Conservation (phyloP, 202 grass and related monocot genomes). For the Musa balbisiana region DNA sequence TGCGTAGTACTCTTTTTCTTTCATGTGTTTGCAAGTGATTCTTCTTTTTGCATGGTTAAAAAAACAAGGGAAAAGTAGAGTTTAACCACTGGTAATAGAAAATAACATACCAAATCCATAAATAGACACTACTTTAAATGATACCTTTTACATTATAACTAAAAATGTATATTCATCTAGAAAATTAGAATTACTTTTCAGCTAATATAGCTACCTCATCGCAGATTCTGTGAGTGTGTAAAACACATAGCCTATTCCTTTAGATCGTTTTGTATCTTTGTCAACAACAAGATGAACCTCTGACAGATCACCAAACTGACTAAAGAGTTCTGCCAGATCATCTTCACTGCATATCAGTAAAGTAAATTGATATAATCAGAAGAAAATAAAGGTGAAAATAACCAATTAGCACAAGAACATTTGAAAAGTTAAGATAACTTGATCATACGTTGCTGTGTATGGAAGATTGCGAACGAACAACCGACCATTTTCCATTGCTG, state of each 20-base stretch:
- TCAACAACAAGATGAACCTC: conserved; percentile 78
- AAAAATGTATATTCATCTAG: background rate
- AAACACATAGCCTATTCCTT: conserved; percentile 83
- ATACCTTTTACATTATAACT: background rate
- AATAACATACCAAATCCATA: background rate
- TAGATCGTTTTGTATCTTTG: conserved; percentile 71
- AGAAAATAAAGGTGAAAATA: conserved; percentile 11
- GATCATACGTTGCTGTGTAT: conserved; percentile 69
- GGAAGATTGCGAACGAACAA: conserved; percentile 89
- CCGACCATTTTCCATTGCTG: conserved; percentile 75
- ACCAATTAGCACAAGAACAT: conserved; percentile 2
- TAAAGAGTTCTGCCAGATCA: conserved; percentile 64
- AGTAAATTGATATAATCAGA: conserved; percentile 11
- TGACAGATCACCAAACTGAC: conserved; percentile 67
- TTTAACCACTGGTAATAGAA: background rate
- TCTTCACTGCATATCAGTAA: conserved; percentile 54
- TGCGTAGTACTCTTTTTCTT: background rate
- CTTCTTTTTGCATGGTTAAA: background rate
- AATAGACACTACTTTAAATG: background rate
- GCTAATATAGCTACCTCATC: conserved; percentile 44
- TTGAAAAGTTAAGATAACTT: background rate
- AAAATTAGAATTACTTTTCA: conserved; percentile 1
- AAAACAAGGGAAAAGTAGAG: background rate
- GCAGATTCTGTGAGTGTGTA: conserved; percentile 82
- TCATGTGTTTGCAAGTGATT: background rate